Evolutionary conservation across 345 rosid species (phyloP).

Genomic region (Gossypium mustelinum): DNA sequence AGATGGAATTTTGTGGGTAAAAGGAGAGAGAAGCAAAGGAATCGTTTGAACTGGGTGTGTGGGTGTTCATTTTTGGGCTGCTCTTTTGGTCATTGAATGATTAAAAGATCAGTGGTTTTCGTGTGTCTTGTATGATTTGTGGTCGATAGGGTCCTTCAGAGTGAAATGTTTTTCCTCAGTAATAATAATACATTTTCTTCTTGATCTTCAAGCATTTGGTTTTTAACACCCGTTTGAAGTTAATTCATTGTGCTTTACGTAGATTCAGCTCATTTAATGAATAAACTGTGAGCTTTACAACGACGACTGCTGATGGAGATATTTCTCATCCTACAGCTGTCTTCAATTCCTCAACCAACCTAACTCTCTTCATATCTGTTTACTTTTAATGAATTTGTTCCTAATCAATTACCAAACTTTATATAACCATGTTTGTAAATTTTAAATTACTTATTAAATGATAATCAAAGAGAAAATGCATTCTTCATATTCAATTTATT

Average conservation of each 20-base stretch:
- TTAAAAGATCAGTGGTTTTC: conserved; percentile 18
- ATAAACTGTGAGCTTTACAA: not conserved
- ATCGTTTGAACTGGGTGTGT: conserved; percentile 17
- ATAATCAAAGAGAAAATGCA: no score
- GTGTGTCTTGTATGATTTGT: not conserved
- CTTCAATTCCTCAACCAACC: not conserved
- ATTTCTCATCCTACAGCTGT: not conserved
- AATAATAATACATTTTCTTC: conserved; percentile 9
- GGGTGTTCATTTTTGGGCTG: conserved; percentile 23
- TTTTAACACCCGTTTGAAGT: not conserved
- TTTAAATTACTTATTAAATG: no score
- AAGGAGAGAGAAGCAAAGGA: not conserved
- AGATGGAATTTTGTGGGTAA: conserved; percentile 10
- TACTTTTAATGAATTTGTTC: no score
- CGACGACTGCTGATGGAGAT: not conserved
- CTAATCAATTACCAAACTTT: no score
- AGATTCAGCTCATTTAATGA: no score
- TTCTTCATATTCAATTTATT: no score
- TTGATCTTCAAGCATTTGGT: conserved; percentile 22
- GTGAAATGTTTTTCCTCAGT: not conserved
- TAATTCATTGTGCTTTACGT: not conserved
- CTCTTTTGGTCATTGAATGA: conserved; percentile 16
- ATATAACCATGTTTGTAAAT: no score
- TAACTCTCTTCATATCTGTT: no score
- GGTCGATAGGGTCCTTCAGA: not conserved